Conservation (phyloP, 768 basidiomycete genomes). For the Phylloporus arenicola region DNA sequence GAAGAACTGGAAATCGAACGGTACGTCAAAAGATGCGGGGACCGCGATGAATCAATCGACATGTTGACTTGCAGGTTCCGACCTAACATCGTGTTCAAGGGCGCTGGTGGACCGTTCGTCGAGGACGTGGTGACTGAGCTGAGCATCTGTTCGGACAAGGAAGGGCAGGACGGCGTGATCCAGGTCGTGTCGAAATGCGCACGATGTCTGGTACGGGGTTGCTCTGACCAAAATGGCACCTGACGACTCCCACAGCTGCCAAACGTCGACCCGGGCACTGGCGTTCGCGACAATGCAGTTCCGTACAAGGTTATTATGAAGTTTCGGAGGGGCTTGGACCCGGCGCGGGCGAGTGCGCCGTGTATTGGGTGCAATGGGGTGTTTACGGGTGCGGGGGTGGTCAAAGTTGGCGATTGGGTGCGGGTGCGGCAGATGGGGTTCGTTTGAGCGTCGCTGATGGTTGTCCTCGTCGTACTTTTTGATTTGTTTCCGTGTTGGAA, state of each 20-base stretch:
- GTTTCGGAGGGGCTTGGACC: conserved; percentile 59
- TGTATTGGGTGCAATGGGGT: conserved; percentile 69
- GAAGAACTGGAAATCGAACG: conserved; percentile 53
- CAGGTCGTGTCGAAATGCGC: conserved; percentile 63
- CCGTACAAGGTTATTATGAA: conserved; percentile 74
- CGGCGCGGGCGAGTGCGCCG: conserved; percentile 41
- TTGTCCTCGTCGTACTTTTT: not conserved
- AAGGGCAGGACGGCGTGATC: conserved; percentile 29
- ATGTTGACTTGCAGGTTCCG: conserved; percentile 48
- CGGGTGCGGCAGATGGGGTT: conserved; percentile 40
- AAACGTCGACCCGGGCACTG: conserved; percentile 62
- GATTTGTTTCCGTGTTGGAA: not conserved
- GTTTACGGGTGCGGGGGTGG: conserved; percentile 43
- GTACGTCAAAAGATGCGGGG: conserved; percentile 30
- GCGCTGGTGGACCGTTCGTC: conserved; percentile 59
- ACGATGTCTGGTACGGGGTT: conserved; percentile 60
- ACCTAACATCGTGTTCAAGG: conserved; percentile 68
- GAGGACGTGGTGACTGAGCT: conserved; percentile 70
- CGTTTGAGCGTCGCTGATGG: conserved; percentile 13
- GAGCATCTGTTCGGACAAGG: conserved; percentile 37
- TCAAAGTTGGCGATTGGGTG: conserved; percentile 60
- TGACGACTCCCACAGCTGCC: conserved; percentile 47
- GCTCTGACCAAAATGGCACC: conserved; percentile 1
- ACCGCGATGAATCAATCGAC: not conserved
- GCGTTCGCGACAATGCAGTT: conserved; percentile 62